Evolutionary conservation across 441 rosid genomes (phyloP), one percentile per base, ranked within the genome.

Genomic region (Croton setiger): DNA sequence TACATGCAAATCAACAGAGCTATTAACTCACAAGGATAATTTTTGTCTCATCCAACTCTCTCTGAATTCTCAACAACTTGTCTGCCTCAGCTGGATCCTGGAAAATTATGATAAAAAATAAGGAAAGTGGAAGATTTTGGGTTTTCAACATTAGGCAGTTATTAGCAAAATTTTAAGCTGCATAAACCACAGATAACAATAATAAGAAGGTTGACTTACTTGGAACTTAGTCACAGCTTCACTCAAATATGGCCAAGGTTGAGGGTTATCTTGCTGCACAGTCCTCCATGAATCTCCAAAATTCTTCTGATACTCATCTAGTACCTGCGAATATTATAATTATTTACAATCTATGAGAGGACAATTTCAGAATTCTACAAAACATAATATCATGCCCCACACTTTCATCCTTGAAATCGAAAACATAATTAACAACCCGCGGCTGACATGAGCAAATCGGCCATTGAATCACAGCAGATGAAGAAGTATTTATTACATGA

Each of bases 61-160:
- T 87, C 80, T 95, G 99, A 75, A 95, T 92, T 85, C 85, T 95
- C 88, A 95, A 73, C 77, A 95, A 81, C 81, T 92, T 95, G 76
- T 91, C 98, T 6, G 98, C 99, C 81, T 95, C 99, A 1, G 97
- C 96, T 64, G 98, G 99, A 76, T 95, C 98, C 99, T 95, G 84
- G 68, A 75, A 74, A 66, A 70, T 18, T 18, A 64, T 15, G 35
- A 18, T 27, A 14, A 23, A 4, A 51, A 57, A 33, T 7, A 33
- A 3, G 21, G 45, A 43, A 31, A 18, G 2, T 18, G 60, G 4
- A 31, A 33, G 14, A 4, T 8, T 15, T 9, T 14, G 21, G 53
- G 66, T 48, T 21, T 23, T 5, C 14, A 65, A 37, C 49, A 20
- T 53, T 63, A 9, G 14, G 43, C 8, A 52, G 31, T 2, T 39